Base-by-base conservation (phyloP, 2,329 filamentous ascomycete genomes). In the Colletotrichum horii region DNA sequence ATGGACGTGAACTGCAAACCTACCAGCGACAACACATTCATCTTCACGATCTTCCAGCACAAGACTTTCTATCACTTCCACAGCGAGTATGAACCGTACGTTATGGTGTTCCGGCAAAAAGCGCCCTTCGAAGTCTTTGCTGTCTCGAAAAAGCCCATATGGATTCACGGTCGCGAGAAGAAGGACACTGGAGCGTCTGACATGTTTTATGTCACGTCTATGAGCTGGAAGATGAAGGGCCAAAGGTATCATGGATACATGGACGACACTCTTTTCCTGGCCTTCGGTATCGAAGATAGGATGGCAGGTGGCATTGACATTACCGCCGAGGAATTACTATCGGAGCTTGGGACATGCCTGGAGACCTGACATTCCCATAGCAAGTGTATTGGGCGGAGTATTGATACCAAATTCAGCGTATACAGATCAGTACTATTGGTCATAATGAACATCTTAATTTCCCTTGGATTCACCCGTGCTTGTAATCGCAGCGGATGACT, bases 121-220 rank as follows among this genome's bases (percentile, higher is more conserved):
- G 80, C 87, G 0, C 90, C 90, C 0, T 92, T 91, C 66, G 84
- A 84, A 28, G 77, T 91, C 1, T 83, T 90, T 68, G 89, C 84
- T 1, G 84, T 92, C 26, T 89, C 88, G 0, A 79, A 79, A 16
- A 85, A 85, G 76, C 90, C 91, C 3, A 75, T 91, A 0, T 92
- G 90, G 90, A 89, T 92, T 36, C 82, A 87, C 61, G 91, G 91
- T 0, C 84, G 91, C 28, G 79, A 82, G 22, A 78, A 78, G 14
- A 77, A 81, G 66, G 78, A 78, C 1, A 80, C 83, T 11, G 75
- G 81, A 2, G 84, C 85, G 28, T 87, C 86, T 0, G 88, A 91
- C 78, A 91, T 92, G 89, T 82, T 92, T 32, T 92, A 91, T 76
- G 83, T 92, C 1, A 92, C 89, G 0, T 89, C 87, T 0, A 87